Evolutionary conservation across 1,139 yeast species (phyloP), one percentile per base, ranked within the genome.

Genomic region (Yamadazyma sp.): DNA sequence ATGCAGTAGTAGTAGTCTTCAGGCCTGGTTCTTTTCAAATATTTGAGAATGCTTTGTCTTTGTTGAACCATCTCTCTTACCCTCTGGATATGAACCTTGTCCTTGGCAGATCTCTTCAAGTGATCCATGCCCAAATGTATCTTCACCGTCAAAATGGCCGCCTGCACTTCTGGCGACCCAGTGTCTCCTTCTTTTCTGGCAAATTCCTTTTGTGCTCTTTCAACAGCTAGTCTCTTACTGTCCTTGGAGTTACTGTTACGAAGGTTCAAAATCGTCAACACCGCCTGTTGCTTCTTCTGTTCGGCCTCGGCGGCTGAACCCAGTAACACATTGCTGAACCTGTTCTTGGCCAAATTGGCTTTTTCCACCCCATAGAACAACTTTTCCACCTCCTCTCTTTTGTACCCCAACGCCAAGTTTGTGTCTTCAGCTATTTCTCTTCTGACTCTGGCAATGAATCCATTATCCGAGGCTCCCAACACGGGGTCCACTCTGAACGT

Each of bases 111-210:
- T 40, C 76, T 73, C 56, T 81, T 81, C 43, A 87, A 75, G 57
- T 91, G 97, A 34, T 78, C 76, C 70, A 87, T 87, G 43, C 87
- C 72, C 51, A 79, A 83, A 49, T 85, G 88, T 50, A 92, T 87
- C 54, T 79, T 79, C 40, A 87, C 83, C 1, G 98, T 88, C 65
- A 83, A 67, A 23, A 87, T 77, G 2, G 97, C 98, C 1, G 98
- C 96, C 62, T 91, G 97, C 22, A 89, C 97, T 64, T 91, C 98
- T 37, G 96, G 81, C 0, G 96, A 87, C 1, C 95, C 97, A 0
- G 97, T 87, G 59, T 92, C 98, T 37, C 96, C 96, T 37, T 83
- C 88, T 47, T 77, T 75, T 55, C 96, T 76, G 50, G 79, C 81
- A 61, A 92, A 89, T 63, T 89, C 97, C 50, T 76, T 66, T 40